Evolutionary conservation across 305 asterid genomes (phyloP), one percentile per base, ranked within the genome.

Genomic region (Ilex paraguariensis): DNA sequence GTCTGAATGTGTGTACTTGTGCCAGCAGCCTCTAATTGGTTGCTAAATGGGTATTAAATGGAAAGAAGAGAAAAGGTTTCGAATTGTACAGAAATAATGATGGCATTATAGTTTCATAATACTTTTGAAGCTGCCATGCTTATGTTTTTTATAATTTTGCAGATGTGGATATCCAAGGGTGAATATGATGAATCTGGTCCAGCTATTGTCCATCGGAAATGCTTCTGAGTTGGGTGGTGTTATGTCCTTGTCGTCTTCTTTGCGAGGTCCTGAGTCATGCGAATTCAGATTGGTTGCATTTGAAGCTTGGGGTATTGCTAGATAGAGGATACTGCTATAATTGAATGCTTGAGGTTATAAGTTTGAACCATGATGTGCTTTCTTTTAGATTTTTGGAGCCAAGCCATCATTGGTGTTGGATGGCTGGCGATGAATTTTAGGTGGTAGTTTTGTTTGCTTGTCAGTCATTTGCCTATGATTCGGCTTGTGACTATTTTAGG

Each of bases 151-250:
- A 10, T 10, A 46, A 10, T 46, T 10, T 10, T 46, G 52, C 52
- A 46, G 52, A 46, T 46, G 52, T 46, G 52, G 52, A 46, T 46
- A 7, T 46, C 52, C 52, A 46, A 46, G 52, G 52, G 52, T 13
- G 52, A 46, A 46, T 46, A 46, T 46, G 52, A 46, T 46, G 52
- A 46, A 6, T 46, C 52, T 46, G 52, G 52, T 46, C 52, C 52
- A 46, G 52, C 52, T 46, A 46, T 46, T 10, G 52, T 46, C 52
- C 52, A 46, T 13, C 52, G 52, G 52, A 46, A 46, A 46, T 46
- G 52, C 52, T 46, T 46, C 13, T 46, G 10, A 46, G 15, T 13
- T 46, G 52, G 13, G 15, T 10, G 11, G 13, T 13, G 12, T 42
- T 42, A 46, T 8, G 42, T 8, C 42, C 42, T 36, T 36, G 42